These are phyloP conservation scores for Teunomyces kruisii DNA, from an alignment of 805 yeast species.

Conservation along the genomic window DNA sequence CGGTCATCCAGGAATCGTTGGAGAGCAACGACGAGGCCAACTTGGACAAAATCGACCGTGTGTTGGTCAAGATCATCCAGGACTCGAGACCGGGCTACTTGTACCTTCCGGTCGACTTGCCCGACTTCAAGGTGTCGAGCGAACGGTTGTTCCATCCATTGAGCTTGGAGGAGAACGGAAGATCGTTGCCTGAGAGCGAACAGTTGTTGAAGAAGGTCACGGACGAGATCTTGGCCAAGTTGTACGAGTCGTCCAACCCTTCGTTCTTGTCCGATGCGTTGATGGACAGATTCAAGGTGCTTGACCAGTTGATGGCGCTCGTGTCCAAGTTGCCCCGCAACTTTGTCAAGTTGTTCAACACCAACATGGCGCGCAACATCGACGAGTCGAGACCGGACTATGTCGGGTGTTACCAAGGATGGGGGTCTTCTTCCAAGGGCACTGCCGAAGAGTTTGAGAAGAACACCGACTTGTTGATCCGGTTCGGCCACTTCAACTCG, in stretches of 20 bases:
- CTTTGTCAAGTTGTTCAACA: conserved; percentile 49
- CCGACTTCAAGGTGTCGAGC: conserved; percentile 35
- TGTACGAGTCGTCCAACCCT: conserved; percentile 59
- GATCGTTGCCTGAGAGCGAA: not conserved
- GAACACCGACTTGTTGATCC: conserved; percentile 64
- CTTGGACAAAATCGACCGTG: conserved; percentile 60
- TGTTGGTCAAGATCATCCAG: conserved; percentile 53
- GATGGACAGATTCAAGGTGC: conserved; percentile 58
- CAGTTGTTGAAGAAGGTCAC: conserved; percentile 20
- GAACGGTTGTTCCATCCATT: conserved; percentile 15
- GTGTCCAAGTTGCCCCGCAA: conserved; percentile 9
- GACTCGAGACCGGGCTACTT: conserved; percentile 80
- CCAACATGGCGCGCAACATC: conserved; percentile 69
- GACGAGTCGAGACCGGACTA: conserved; percentile 68
- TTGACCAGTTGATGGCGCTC: conserved; percentile 46
- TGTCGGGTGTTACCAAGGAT: conserved; percentile 74
- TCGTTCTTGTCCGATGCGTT: conserved; percentile 71
- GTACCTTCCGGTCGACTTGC: conserved; percentile 72
- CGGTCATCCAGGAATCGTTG: conserved; percentile 49
- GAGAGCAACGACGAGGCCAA: conserved; percentile 18
- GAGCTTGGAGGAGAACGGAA: conserved; percentile 2
- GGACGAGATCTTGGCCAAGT: conserved; percentile 41
- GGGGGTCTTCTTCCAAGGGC: conserved; percentile 34
- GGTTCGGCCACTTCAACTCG: conserved; percentile 59
- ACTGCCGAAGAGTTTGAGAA: conserved; percentile 30